These are phyloP conservation scores for Rubia peregrina DNA, from an alignment of 305 asterid species.

Conservation along the genomic window DNA sequence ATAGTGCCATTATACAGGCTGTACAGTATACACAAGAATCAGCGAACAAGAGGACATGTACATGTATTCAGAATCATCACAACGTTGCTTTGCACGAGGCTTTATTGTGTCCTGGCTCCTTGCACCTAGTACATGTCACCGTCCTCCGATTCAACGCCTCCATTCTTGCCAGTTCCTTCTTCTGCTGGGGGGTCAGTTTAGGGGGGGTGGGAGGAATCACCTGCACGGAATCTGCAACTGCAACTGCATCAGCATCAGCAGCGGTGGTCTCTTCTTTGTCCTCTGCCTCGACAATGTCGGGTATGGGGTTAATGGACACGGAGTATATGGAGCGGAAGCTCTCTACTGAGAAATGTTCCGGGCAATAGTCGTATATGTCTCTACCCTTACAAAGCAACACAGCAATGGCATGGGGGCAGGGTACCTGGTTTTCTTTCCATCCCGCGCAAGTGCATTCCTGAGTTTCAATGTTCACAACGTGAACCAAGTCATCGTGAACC, in stretches of 20 bases:
- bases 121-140: slow-evolving; percentile 74
- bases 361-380: slow-evolving; percentile 55
- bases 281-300: slow-evolving; percentile 35
- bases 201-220: slow-evolving; percentile 64
- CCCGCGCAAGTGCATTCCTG: slow-evolving; percentile 79
- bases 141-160: slow-evolving; percentile 72
- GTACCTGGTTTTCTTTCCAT: slow-evolving; percentile 60
- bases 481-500: slow-evolving; percentile 79
- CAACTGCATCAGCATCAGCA: slow-evolving; percentile 7
- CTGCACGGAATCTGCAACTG: slow-evolving; percentile 29
- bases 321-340: slow-evolving; percentile 48
- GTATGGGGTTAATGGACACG: slow-evolving; percentile 39
- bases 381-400: slow-evolving; percentile 46
- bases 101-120: slow-evolving; percentile 88
- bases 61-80: slow-evolving; percentile 15
- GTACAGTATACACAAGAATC: slow-evolving; percentile 18
- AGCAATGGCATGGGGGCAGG: slow-evolving; percentile 82
- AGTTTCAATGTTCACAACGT: slow-evolving; percentile 62
- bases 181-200: slow-evolving; percentile 28
- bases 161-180: slow-evolving; percentile 40
- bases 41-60: background rate
- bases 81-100: slow-evolving; percentile 64
- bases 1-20: slow-evolving; percentile 15
- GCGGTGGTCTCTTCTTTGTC: slow-evolving; percentile 27
- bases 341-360: slow-evolving; percentile 53